These are phyloP conservation scores for Oryza glumipatula DNA, from an alignment of 176 grass and related monocot genomes.

Conservation along the genomic window DNA sequence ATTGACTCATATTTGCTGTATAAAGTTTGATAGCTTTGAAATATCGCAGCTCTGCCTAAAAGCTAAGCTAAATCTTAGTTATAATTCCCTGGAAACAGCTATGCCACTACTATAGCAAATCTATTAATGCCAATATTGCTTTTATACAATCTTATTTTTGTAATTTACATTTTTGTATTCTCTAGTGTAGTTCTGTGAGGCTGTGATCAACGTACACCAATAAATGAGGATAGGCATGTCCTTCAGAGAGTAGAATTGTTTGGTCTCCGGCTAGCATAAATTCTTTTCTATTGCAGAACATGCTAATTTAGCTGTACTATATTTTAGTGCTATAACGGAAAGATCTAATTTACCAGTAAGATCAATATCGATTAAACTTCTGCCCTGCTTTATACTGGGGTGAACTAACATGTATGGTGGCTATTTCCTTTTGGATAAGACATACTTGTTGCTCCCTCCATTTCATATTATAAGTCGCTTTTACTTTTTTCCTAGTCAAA, in stretches of 20 bases:
- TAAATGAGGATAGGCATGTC: neutral
- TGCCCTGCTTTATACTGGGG: neutral
- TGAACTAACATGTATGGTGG: slow-evolving; percentile 9
- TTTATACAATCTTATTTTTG: neutral
- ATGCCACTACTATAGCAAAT: neutral
- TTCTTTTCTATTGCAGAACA: neutral
- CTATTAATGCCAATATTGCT: neutral
- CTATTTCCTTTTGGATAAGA: slow-evolving; percentile 9
- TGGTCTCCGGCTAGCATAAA: neutral
- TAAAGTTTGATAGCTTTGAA: slow-evolving; percentile 15
- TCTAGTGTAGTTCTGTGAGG: neutral
- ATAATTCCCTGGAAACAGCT: neutral
- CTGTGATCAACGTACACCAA: slow-evolving; percentile 4
- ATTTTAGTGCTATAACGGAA: neutral
- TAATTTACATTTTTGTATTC: neutral
- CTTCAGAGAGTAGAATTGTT: slow-evolving; percentile 25
- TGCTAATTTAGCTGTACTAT: slow-evolving; percentile 12
- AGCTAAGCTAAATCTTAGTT: slow-evolving; percentile 20
- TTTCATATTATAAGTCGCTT: no score
- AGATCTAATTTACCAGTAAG: slow-evolving; percentile 5
- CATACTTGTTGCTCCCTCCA: neutral
- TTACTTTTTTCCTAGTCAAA: no score
- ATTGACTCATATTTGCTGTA: neutral
- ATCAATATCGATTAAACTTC: neutral
- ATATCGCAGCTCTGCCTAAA: slow-evolving; percentile 6